Conservation (phyloP, 257 asterid genomes). For the Gentiana straminea region DNA sequence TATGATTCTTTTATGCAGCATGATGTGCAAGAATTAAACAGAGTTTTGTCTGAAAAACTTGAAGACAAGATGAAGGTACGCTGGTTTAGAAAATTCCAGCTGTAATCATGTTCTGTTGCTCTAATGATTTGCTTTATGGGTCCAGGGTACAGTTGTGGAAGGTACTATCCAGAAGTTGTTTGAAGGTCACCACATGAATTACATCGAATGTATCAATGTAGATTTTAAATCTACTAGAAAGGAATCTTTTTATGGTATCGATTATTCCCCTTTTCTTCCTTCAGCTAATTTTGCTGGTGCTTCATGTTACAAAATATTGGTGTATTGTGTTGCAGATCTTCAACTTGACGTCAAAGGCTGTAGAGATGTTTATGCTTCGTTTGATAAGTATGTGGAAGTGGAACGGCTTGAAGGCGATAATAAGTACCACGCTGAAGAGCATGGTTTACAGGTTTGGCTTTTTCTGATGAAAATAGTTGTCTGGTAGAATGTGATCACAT, state of each 20-base stretch:
- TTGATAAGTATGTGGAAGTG: conserved; percentile 95
- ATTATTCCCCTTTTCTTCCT: conserved; percentile 15
- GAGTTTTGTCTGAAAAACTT: conserved; percentile 90
- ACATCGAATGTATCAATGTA: conserved; percentile 91
- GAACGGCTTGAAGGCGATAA: conserved; percentile 97
- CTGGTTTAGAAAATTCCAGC: conserved; percentile 1
- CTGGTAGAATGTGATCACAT: background rate
- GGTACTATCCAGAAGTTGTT: conserved; percentile 97
- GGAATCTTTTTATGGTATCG: conserved; percentile 89
- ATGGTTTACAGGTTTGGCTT: conserved; percentile 82
- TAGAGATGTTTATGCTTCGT: conserved; percentile 88
- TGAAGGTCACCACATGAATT: conserved; percentile 96
- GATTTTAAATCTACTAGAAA: conserved; percentile 94
- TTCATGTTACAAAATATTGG: conserved; percentile 9
- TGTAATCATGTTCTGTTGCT: conserved; percentile 8
- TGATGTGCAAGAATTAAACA: conserved; percentile 94
- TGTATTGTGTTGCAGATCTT: conserved; percentile 50
- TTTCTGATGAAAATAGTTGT: conserved; percentile 9
- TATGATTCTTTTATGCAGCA: conserved; percentile 98
- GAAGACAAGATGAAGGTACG: conserved; percentile 98
- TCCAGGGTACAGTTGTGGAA: conserved; percentile 97
- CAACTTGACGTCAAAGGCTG: conserved; percentile 99
- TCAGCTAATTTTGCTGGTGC: conserved; percentile 2
- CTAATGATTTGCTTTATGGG: conserved; percentile 23
- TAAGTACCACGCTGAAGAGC: conserved; percentile 89